phyloP scores from a whole-genome alignment of 345 rosid genomes.

The Cardamine resedifolia region DNA sequence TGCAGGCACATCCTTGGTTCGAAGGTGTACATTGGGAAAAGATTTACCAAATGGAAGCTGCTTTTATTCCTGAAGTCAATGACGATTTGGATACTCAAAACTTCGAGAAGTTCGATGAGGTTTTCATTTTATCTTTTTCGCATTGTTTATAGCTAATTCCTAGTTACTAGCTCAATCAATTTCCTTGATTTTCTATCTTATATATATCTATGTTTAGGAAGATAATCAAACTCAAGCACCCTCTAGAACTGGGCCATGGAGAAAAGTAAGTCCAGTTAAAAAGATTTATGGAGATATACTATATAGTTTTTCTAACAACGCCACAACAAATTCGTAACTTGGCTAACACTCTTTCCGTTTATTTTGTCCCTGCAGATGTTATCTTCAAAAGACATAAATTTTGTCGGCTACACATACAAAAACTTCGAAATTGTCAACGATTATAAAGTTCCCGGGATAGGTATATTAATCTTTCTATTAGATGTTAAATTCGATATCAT shows the following conservation, averaged over 20 bases:
- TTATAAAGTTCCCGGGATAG: constrained; percentile 81
- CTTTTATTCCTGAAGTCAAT: constrained; percentile 82
- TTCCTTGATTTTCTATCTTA: not conserved
- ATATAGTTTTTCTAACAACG: not conserved
- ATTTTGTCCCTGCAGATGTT: constrained; percentile 55
- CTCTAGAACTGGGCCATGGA: constrained; percentile 74
- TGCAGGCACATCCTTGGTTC: constrained; percentile 93
- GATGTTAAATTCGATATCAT: not conserved
- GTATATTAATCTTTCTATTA: constrained; percentile 39
- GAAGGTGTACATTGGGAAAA: constrained; percentile 69
- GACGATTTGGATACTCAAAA: constrained; percentile 96
- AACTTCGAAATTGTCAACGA: constrained; percentile 83
- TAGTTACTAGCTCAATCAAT: not conserved
- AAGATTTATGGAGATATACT: not conserved
- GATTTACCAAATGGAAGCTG: constrained; percentile 85
- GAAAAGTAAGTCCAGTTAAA: constrained; percentile 51
- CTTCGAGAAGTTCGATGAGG: constrained; percentile 95
- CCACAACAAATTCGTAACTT: not conserved
- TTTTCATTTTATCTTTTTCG: not conserved
- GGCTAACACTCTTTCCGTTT: not conserved
- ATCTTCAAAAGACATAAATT: constrained; percentile 75
- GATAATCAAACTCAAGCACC: constrained; percentile 43
- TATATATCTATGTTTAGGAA: constrained; percentile 32
- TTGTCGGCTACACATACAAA: constrained; percentile 82
- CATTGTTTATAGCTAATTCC: not conserved